A percentile compares a stretch with the other conserved stretches of the same genome.
These are phyloP conservation scores for Umbellularia californica DNA, from an alignment of 164 flowering plant genomes.

Conservation along the genomic window DNA sequence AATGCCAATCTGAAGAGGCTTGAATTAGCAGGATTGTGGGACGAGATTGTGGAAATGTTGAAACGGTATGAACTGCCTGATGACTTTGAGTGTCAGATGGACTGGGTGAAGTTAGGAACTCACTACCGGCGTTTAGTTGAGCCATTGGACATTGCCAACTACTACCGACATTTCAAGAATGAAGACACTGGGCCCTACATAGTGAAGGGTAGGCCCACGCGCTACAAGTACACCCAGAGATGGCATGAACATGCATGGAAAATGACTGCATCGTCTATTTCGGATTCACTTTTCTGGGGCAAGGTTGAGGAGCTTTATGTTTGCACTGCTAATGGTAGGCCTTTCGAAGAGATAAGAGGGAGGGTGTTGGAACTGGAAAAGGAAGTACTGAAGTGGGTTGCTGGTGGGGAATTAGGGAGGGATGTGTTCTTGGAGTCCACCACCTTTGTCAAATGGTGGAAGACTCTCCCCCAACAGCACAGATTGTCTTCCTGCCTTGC, in stretches of 20 bases:
- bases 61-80: constrained; percentile 65
- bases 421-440: constrained; percentile 53
- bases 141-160: constrained; percentile 87
- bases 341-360: constrained; percentile 26
- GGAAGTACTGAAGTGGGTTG: constrained; percentile 26
- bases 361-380: constrained; percentile 31
- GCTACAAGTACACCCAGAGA: constrained; percentile 60
- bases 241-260: constrained; percentile 50
- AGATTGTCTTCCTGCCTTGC: constrained; percentile 27
- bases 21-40: constrained; percentile 71
- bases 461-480: constrained; percentile 37
- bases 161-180: constrained; percentile 61
- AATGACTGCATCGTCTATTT: constrained; percentile 14
- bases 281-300: constrained; percentile 65
- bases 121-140: constrained; percentile 55
- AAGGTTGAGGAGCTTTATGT: constrained; percentile 54
- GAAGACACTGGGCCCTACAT: constrained; percentile 68
- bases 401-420: constrained; percentile 11
- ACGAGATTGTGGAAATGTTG: constrained; percentile 69
- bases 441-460: constrained; percentile 71
- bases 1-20: constrained; percentile 56
- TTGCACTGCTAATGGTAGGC: not conserved
- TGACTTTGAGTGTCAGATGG: constrained; percentile 41
- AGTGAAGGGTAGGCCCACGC: constrained; percentile 56
- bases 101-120: constrained; percentile 64